These are phyloP conservation scores for Dipteronia dyeriana DNA, from an alignment of 345 rosid genomes.

Conservation along the genomic window DNA sequence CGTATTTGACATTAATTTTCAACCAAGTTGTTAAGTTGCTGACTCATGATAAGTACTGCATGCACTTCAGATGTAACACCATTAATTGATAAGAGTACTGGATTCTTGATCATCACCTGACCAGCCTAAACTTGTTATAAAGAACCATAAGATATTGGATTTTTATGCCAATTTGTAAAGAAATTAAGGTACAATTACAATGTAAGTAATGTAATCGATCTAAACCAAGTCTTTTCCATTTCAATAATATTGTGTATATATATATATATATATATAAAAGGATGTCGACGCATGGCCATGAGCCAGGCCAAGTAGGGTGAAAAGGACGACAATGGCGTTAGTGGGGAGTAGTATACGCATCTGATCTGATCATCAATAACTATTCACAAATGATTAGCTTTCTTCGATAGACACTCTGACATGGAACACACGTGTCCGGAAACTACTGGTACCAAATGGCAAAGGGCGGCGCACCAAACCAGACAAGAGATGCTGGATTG, in stretches of 20 bases:
- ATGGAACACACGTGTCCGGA: conserved; percentile 46
- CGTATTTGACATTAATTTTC: too few relatives aligned
- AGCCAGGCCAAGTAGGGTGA: conserved; percentile 4
- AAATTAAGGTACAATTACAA: background rate
- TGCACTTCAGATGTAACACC: background rate
- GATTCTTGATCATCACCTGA: background rate
- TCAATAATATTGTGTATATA: too few relatives aligned
- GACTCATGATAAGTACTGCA: background rate
- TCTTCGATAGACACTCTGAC: conserved; percentile 33
- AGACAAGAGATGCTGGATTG: conserved; percentile 57
- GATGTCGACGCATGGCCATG: background rate
- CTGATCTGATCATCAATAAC: background rate
- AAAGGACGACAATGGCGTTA: conserved; percentile 33
- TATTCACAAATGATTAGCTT: conserved; percentile 42
- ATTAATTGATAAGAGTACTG: background rate
- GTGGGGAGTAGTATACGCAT: conserved; percentile 18
- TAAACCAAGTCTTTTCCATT: too few relatives aligned
- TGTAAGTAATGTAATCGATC: background rate
- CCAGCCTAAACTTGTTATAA: background rate
- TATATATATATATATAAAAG: too few relatives aligned
- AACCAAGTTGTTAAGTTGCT: background rate
- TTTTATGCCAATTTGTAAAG: too few relatives aligned
- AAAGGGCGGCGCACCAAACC: conserved; percentile 88
- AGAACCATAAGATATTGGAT: too few relatives aligned
- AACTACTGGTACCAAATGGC: conserved; percentile 22